Evolutionary conservation across 352 stramenopile genomes (phyloP), one percentile per base, ranked within the genome.

Genomic region (Phytophthora ramorum): DNA sequence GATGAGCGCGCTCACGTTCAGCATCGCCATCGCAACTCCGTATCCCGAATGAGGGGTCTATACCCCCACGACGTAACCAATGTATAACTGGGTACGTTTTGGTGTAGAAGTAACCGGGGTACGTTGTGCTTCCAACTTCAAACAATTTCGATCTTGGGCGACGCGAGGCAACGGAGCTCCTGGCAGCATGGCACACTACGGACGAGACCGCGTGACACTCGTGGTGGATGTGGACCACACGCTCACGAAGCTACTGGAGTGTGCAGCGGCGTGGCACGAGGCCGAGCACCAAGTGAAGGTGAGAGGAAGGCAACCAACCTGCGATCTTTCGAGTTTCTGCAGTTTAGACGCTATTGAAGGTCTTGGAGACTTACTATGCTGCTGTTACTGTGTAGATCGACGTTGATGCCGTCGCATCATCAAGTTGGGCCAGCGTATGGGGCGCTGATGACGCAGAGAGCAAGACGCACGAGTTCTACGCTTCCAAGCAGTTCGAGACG

Each of bases 1-100:
- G 66, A 95, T 87, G 30, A 93, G 71, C 71, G 86, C 84, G 65
- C 79, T 91, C 50, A 93, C 80, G 69, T 92, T 92, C 49, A 93
- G 75, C 69, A 88, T 79, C 69, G 74, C 75, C 73, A 84, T 82
- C n/a, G 53, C 20, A 10, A 9, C 26, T 32, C 8, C 28, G 28
- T 34, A 34, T 34, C 28, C 28, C 28, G 7, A 34, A 34, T 34
- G 28, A 34, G 28, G 28, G 28, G 28, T 34, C 28, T 34, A 7
- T 34, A 34, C 28, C 28, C 24, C 28, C 28, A 34, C 7, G 8
- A 7, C 1, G 28, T 34, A 34, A 10, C 28, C 32, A 9, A 32
- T 32, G 26, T 32, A 8, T 32, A 32, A 0, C 26, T 9, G 26
- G 2, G 26, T 32, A 32, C 2, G 26, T 32, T 32, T 32, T 8